phyloP scores from a whole-genome alignment of 306 rosid species.

The Dalbergia oliveri region DNA sequence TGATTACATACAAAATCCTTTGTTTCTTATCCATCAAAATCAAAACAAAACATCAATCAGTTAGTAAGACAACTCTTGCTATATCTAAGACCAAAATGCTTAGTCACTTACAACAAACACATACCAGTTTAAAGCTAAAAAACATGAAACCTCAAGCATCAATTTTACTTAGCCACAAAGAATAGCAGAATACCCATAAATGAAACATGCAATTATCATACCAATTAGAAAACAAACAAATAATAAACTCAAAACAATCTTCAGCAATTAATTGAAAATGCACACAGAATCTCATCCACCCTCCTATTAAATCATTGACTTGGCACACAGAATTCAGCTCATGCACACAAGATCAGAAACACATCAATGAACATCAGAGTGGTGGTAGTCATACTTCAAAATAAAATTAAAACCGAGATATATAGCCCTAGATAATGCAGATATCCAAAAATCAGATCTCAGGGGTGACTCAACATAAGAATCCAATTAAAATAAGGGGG shows the following conservation, averaged over 20 bases:
- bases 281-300: conserved; percentile 41
- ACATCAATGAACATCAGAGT: conserved; percentile 1
- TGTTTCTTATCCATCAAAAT: conserved; percentile 40
- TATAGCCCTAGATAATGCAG: conserved; percentile 26
- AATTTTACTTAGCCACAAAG: conserved; percentile 1
- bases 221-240: conserved; percentile 12
- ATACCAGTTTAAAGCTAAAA: conserved; percentile 35
- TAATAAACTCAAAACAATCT: conserved; percentile 32
- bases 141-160: conserved; percentile 33
- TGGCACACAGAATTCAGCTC: conserved; percentile 5
- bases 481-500: neutral
- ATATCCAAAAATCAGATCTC: conserved; percentile 52
- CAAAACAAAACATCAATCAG: conserved; percentile 43
- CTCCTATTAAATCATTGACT: conserved; percentile 10
- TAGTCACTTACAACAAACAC: neutral
- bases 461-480: conserved; percentile 6
- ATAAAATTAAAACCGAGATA: conserved; percentile 15
- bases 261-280: conserved; percentile 40
- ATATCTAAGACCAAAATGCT: conserved; percentile 32
- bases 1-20: conserved; percentile 30
- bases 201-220: neutral
- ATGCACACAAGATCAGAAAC: conserved; percentile 37
- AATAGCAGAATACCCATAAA: conserved; percentile 22
- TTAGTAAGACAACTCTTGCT: neutral
- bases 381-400: conserved; percentile 36